Evolutionary conservation across 2,329 filamentous ascomycete species (phyloP).

Genomic region (Magnaporthales sp.): DNA sequence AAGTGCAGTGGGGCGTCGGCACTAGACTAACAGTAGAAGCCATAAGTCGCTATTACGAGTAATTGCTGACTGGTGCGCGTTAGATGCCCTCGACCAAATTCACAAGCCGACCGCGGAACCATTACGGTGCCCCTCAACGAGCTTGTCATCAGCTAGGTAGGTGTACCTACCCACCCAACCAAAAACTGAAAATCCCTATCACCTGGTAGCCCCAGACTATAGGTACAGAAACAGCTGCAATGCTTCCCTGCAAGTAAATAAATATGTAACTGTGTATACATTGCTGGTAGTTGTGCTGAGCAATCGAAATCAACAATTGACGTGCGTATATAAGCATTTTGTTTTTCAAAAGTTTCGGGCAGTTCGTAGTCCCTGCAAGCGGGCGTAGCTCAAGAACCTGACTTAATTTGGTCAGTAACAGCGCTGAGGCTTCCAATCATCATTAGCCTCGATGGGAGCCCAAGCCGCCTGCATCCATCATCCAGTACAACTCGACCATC

Average conservation of each 20-base stretch:
- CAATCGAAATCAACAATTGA: background rate
- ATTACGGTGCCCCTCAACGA: background rate
- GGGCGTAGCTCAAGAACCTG: background rate
- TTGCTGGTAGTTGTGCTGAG: no score
- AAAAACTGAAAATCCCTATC: no score
- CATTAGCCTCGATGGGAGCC: background rate
- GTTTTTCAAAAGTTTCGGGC: background rate
- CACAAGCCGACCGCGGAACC: background rate
- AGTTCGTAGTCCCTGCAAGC: background rate
- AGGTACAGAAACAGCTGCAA: no score
- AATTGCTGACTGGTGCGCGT: constrained; percentile 2
- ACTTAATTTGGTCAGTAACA: background rate
- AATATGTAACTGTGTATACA: no score
- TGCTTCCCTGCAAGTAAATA: no score
- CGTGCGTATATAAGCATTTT: background rate
- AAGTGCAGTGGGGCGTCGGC: background rate
- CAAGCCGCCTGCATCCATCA: background rate
- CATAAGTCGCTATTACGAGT: no score
- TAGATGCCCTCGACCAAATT: background rate
- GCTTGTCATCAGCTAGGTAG: no score
- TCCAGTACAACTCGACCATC: background rate
- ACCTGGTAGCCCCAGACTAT: no score
- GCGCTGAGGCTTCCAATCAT: background rate
- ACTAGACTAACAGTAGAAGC: no score
- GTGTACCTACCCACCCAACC: no score